Percentiles rank a stretch among this genome's conserved stretches.
Conservation (phyloP, 305 asterid genomes). For the Fraxinus greggii region DNA sequence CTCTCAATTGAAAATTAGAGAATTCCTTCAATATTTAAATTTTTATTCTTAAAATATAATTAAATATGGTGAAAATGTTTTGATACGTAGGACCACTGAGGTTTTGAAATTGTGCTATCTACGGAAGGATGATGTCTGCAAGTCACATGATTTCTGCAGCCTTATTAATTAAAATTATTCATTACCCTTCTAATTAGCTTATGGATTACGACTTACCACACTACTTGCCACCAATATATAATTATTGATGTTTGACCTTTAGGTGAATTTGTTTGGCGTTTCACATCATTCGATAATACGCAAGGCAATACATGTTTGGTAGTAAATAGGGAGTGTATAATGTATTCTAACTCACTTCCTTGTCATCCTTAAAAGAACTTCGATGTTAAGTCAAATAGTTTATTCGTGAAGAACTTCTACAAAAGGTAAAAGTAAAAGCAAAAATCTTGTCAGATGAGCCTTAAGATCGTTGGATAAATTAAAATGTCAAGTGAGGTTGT, state of each 20-base stretch:
- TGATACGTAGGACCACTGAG: conserved; percentile 29
- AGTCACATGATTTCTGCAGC: conserved; percentile 41
- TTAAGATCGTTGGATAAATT: too few species aligned
- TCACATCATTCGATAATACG: neutral
- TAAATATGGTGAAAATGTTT: neutral
- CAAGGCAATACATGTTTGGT: too few species aligned
- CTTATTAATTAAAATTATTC: conserved; percentile 15
- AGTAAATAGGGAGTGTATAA: too few species aligned
- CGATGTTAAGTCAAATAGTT: too few species aligned
- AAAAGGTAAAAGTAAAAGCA: too few species aligned
- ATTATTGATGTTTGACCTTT: neutral
- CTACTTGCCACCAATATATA: neutral
- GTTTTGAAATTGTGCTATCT: conserved; percentile 30
- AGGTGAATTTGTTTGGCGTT: neutral
- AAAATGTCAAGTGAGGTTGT: too few species aligned
- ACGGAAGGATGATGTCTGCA: conserved; percentile 33
- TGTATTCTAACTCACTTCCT: too few species aligned
- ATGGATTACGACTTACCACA: neutral
- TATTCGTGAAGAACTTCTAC: too few species aligned
- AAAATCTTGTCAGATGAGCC: too few species aligned
- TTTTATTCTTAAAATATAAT: neutral
- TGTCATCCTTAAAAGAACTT: too few species aligned
- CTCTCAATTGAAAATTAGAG: neutral
- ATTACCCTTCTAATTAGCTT: neutral
- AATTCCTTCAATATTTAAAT: neutral